Conservation (phyloP, 1,284 basidiomycete genomes). For the Golubevia sp. region DNA sequence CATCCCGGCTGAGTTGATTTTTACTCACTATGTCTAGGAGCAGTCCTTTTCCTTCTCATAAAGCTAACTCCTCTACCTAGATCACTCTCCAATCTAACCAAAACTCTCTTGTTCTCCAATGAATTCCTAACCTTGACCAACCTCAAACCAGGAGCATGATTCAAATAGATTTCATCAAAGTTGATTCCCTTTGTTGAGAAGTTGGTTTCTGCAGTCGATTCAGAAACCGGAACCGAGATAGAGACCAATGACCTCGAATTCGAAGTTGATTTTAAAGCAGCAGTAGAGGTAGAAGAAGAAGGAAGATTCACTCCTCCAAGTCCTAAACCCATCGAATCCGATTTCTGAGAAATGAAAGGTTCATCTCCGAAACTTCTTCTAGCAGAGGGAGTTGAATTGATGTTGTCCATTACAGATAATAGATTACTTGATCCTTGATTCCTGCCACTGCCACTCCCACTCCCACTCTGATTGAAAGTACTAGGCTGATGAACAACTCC, state of each 20-base stretch:
- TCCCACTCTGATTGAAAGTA: too few relatives aligned
- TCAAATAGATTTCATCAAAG: conserved; percentile 41
- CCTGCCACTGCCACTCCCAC: too few relatives aligned
- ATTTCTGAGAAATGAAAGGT: neutral
- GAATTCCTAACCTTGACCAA: conserved; percentile 29
- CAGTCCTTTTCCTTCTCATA: conserved; percentile 34
- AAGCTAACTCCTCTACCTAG: conserved; percentile 37
- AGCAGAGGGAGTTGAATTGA: too few relatives aligned
- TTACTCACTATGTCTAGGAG: conserved; percentile 16
- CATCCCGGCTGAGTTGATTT: neutral
- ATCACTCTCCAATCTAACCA: conserved; percentile 38
- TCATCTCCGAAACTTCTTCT: too few relatives aligned
- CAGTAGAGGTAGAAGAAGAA: neutral
- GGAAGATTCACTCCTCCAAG: neutral
- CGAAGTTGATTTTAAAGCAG: neutral
- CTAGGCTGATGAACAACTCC: too few relatives aligned
- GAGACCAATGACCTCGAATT: conserved; percentile 4
- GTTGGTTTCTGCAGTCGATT: neutral
- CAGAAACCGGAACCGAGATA: neutral
- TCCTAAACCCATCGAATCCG: neutral
- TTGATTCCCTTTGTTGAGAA: neutral
- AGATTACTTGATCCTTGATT: too few relatives aligned
- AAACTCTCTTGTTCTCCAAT: conserved; percentile 17
- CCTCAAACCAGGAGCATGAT: conserved; percentile 43
- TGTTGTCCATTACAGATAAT: too few relatives aligned